Evolutionary conservation across 495 filamentous ascomycete genomes (phyloP), one percentile per base, ranked within the genome.

Genomic region (Aspergillus homomorphus): DNA sequence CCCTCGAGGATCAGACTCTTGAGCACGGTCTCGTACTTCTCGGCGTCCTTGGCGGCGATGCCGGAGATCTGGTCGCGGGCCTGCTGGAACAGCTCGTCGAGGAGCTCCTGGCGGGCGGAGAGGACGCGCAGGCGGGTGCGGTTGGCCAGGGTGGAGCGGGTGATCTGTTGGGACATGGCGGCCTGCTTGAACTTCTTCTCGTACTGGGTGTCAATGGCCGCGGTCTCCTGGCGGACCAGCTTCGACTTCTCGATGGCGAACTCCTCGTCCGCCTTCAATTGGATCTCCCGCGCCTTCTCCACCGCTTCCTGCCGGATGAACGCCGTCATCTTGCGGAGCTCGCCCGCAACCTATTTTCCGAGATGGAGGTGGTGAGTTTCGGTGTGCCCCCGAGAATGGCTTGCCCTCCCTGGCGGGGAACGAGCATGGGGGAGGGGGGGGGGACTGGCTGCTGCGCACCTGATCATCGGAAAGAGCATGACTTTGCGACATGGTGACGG

Each of bases 241-340:
- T 96, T 96, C 52, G 92, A 92, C 77, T 98, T 98, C 72, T 98
- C 95, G 69, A 96, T 97, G 62, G 89, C 87, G 74, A 97, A 96
- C 73, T 99, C 95, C 73, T 97, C 92, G 76, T 98, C 90, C 73
- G 95, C 95, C 76, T 98, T 98, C 76, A 97, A 85, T 62, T 90
- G 82, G 78, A 99, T 98, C 74, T 99, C 95, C 68, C 86, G 86
- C 64, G 92, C 91, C 78, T 99, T 99, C 72, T 99, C 95, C 41
- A 86, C 78, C 22, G 95, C 95, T 82, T 99, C 95, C 79, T 97
- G 92, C 71, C 88, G 89, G 86, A 99, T 99, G 89, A 99, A 99
- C 72, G 92, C 91, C 46, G 95, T 98, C 95, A 99, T 99, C 82
- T 99, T 99, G 80, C 88, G 90, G 72, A 99, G 90, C 83, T 99